Conservation (phyloP, 345 rosid species). For the Cardiospermum halicacabum region DNA sequence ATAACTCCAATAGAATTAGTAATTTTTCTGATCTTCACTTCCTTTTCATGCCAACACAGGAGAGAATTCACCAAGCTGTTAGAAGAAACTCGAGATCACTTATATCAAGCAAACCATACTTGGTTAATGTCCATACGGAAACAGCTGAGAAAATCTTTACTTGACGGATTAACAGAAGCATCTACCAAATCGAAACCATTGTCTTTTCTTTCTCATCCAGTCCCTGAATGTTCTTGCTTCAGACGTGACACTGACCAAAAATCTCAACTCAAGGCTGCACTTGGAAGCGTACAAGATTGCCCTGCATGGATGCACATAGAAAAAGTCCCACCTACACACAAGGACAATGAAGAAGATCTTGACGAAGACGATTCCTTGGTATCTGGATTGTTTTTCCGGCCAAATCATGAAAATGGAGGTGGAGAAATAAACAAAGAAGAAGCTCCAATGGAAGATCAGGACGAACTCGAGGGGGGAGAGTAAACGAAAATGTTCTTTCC, state of each 20-base stretch:
- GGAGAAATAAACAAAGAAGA: slow-evolving; percentile 76
- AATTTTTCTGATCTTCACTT: background rate
- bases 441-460: slow-evolving; percentile 80
- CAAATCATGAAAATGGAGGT: slow-evolving; percentile 52
- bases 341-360: slow-evolving; percentile 72
- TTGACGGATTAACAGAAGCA: slow-evolving; percentile 60
- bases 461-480: slow-evolving; percentile 78
- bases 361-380: slow-evolving; percentile 69
- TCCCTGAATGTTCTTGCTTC: slow-evolving; percentile 85
- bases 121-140: slow-evolving; percentile 73
- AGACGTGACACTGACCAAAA: slow-evolving; percentile 20
- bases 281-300: slow-evolving; percentile 59
- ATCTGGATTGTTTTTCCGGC: slow-evolving; percentile 62
- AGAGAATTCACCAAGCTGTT: slow-evolving; percentile 57
- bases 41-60: slow-evolving; percentile 32
- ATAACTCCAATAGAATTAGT: background rate
- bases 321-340: slow-evolving; percentile 35
- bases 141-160: slow-evolving; percentile 61
- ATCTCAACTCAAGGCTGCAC: slow-evolving; percentile 36
- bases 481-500: slow-evolving; percentile 1
- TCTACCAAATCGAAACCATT: slow-evolving; percentile 45
- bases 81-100: slow-evolving; percentile 56
- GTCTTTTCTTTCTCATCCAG: slow-evolving; percentile 76
- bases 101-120: slow-evolving; percentile 75
- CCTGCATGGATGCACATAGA: slow-evolving; percentile 70